Conservation (phyloP, 306 rosid species). For the Vicia sativa region DNA sequence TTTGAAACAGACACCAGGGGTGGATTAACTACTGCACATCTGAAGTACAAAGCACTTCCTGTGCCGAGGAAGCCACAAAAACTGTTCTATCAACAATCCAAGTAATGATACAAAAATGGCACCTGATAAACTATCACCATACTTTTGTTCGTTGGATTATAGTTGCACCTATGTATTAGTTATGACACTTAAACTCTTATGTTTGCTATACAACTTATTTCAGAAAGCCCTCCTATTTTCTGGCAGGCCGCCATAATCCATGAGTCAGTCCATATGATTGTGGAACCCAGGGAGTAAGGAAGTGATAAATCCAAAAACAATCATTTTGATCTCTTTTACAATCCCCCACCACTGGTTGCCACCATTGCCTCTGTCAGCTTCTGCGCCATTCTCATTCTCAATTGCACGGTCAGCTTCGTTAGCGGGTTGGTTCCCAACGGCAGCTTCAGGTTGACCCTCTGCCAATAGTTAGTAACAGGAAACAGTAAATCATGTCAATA, state of each 20-base stretch:
- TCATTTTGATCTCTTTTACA: conserved; percentile 91
- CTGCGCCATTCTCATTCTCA: conserved; percentile 67
- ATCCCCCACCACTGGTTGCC: conserved; percentile 93
- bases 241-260: not conserved
- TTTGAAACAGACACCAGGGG: not conserved
- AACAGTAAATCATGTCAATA: conserved; percentile 24
- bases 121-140: conserved; percentile 39
- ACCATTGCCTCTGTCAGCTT: conserved; percentile 60
- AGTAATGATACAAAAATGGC: conserved; percentile 45
- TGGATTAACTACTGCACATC: conserved; percentile 2
- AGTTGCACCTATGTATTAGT: conserved; percentile 41
- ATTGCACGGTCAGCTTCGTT: conserved; percentile 52
- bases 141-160: conserved; percentile 17
- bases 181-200: conserved; percentile 38
- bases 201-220: conserved; percentile 43
- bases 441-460: conserved; percentile 72
- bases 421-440: conserved; percentile 55
- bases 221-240: conserved; percentile 23
- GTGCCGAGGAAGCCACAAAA: conserved; percentile 30
- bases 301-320: conserved; percentile 91
- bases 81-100: conserved; percentile 42
- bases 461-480: conserved; percentile 27
- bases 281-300: conserved; percentile 97
- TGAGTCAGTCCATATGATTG: conserved; percentile 66
- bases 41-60: conserved; percentile 7